Conservation (phyloP, 805 yeast genomes). For the Starmerella riodocensis region DNA sequence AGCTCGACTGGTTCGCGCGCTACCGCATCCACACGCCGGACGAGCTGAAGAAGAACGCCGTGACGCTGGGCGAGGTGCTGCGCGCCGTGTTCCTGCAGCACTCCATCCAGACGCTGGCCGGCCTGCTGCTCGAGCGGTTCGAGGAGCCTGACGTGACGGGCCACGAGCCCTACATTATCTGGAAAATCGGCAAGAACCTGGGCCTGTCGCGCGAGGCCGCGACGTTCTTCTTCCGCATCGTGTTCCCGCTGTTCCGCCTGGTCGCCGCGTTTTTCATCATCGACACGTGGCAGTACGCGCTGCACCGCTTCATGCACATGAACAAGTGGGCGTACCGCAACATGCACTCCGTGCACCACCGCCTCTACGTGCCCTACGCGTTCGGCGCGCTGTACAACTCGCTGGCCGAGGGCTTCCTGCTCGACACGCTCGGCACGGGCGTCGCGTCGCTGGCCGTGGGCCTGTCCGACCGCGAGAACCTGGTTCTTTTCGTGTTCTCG, state of each 20-base stretch:
- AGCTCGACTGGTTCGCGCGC: conserved; percentile 57
- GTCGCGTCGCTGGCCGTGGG: conserved; percentile 51
- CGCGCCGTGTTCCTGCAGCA: conserved; percentile 80
- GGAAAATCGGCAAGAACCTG: conserved; percentile 34
- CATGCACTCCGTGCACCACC: conserved; percentile 90
- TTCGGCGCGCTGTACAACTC: conserved; percentile 92
- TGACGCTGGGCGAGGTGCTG: conserved; percentile 52
- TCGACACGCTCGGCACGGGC: conserved; percentile 90
- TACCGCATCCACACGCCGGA: conserved; percentile 88
- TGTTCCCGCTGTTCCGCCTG: conserved; percentile 46
- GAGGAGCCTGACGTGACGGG: conserved; percentile 42
- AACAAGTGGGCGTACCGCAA: conserved; percentile 61
- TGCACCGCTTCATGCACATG: conserved; percentile 80
- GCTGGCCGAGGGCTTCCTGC: conserved; percentile 81
- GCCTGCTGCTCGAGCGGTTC: conserved; percentile 39
- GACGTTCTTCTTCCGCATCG: conserved; percentile 46
- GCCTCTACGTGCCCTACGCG: conserved; percentile 90
- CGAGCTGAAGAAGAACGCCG: conserved; percentile 74
- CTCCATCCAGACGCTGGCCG: conserved; percentile 63
- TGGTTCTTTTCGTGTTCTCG: conserved; percentile 66
- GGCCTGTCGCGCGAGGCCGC: conserved; percentile 28
- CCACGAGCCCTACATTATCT: conserved; percentile 36
- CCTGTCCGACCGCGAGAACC: conserved; percentile 63
- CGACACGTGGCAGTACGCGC: conserved; percentile 91
- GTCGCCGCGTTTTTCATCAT: conserved; percentile 54